Evolutionary conservation across 1,284 basidiomycete species (phyloP), one percentile per base, ranked within the genome.

Genomic region (Cystobasidium pallidum): DNA sequence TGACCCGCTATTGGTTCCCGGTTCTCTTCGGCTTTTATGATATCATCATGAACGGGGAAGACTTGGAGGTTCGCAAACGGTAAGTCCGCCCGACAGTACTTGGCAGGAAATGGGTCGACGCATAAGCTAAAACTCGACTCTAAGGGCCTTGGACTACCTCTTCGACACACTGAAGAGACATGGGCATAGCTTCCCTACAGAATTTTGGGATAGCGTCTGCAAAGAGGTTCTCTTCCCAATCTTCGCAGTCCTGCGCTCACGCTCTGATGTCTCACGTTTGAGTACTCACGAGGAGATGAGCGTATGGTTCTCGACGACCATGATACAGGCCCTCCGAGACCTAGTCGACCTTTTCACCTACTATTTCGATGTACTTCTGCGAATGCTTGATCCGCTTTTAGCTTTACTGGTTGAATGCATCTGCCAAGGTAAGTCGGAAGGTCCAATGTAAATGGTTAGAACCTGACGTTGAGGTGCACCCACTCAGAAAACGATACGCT

Each of bases 1-100:
- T 71, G 73, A 74, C 66, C 82, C 89, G 88, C 78, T 98, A 90
- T 82, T 99, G 96, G 96, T 94, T 92, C 83, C 96, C 96, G 0
- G 88, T 94, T 3, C 84, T 99, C 21, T 96, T 99, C 80, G 90
- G 91, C 26, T 98, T 98, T 83, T 98, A 96, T 83, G 96, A 99
- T 81, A 94, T 99, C 74, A 95, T 99, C 81, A 99, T 99, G 96
- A 99, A 97, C 74, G 96, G 94, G 17, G 97, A 99, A 82, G 96
- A 99, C 80, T 84, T 99, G 47, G 96, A 99, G 86, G 94, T 99
- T 72, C 88, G 97, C 75, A 87, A 93, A 80, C 82, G 94, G 94
- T 95, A 80, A 83, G 92, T 86, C 17, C 13, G 8, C 17, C 41
- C 15, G n/a, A 51, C 41, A 24, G 55, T 19, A 30, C n/a, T n/a